A percentile compares a stretch with the other conserved stretches of the same genome.
phyloP scores from a whole-genome alignment of 2,329 filamentous ascomycete genomes.

The Ascochyta pisi region DNA sequence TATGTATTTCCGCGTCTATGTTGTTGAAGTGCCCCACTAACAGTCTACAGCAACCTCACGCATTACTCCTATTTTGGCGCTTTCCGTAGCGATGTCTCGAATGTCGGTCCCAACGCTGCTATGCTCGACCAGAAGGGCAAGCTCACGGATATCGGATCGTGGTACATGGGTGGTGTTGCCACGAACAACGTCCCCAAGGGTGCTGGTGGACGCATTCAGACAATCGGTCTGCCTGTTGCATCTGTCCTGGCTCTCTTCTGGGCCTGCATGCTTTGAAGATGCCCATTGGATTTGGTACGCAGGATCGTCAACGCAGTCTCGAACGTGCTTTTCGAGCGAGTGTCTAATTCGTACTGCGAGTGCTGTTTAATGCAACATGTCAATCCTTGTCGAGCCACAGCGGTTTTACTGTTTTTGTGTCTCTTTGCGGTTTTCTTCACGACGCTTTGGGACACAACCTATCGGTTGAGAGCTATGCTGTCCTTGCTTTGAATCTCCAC shows the following conservation, averaged over 20 bases:
- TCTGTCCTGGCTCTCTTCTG: slow-evolving; percentile 7
- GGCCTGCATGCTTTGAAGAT: slow-evolving; percentile 1
- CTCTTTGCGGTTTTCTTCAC: not conserved
- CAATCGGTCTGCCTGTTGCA: not conserved
- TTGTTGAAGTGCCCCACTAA: not conserved
- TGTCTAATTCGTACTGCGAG: not conserved
- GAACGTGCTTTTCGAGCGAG: not conserved
- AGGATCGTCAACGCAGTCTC: not conserved
- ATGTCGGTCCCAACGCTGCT: slow-evolving; percentile 74
- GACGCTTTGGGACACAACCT: not conserved
- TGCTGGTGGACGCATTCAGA: slow-evolving; percentile 6
- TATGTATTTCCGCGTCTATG: slow-evolving; percentile 40
- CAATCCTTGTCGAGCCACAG: not conserved
- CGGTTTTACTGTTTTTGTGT: not conserved
- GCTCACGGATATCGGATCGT: slow-evolving; percentile 77
- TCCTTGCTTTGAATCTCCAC: not conserved
- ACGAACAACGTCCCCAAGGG: slow-evolving; percentile 17
- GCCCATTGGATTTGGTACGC: not conserved
- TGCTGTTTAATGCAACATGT: not conserved
- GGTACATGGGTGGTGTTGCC: slow-evolving; percentile 70
- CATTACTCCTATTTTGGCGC: slow-evolving; percentile 79
- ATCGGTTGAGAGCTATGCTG: not conserved
- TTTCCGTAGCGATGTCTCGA: slow-evolving; percentile 73
- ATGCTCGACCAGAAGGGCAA: slow-evolving; percentile 73
- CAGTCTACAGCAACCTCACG: slow-evolving; percentile 59